phyloP scores from a whole-genome alignment of 805 yeast species.

The Cyberlindnera suaveolens region DNA sequence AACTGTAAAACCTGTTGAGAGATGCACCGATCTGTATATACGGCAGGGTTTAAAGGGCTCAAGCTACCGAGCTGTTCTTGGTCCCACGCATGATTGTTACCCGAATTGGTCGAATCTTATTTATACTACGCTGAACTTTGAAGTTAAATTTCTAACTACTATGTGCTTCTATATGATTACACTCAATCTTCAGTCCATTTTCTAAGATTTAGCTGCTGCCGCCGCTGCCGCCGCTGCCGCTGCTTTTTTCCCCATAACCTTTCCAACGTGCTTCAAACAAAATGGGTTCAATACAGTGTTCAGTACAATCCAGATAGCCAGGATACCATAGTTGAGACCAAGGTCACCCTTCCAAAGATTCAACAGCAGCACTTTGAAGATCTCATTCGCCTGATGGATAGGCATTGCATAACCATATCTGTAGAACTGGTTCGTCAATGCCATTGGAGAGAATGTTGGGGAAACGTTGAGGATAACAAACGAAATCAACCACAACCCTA shows the following conservation, averaged over 20 bases:
- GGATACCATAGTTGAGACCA: conserved; percentile 56
- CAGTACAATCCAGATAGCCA: conserved; percentile 55
- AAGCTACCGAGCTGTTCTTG: too few species aligned
- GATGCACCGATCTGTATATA: too few species aligned
- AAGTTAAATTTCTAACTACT: too few species aligned
- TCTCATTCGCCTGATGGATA: conserved; percentile 57
- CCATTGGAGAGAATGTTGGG: conserved; percentile 63
- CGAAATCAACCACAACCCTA: conserved; percentile 67
- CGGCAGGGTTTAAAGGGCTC: too few species aligned
- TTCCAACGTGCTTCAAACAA: conserved; percentile 36
- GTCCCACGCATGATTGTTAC: too few species aligned
- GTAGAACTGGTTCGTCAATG: conserved; percentile 48
- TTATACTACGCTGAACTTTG: too few species aligned
- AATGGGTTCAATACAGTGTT: conserved; percentile 40
- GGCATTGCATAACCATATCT: conserved; percentile 67
- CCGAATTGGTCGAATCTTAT: too few species aligned
- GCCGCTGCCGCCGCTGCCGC: conserved; percentile 16
- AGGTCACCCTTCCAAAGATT: conserved; percentile 48
- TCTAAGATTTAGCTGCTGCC: not conserved
- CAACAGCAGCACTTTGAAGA: conserved; percentile 52
- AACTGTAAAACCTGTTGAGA: too few species aligned
- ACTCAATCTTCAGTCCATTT: not conserved
- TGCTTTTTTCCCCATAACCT: conserved; percentile 27
- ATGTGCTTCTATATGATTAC: too few species aligned
- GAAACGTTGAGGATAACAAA: conserved; percentile 68